phyloP scores from a whole-genome alignment of 768 basidiomycete genomes.

The Kwoniella dendrophila region DNA sequence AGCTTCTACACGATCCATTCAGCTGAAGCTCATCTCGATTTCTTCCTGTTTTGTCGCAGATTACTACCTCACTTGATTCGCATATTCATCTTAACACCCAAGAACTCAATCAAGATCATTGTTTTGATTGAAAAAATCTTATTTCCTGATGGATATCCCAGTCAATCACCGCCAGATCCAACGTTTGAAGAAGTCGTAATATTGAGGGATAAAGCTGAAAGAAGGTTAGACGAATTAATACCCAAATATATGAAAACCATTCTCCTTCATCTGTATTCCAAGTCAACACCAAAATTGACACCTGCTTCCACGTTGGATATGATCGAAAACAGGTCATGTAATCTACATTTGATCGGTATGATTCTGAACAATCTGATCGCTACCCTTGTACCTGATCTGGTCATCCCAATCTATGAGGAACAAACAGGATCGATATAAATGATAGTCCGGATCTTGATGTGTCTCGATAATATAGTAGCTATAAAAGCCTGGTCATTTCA shows the following conservation, averaged over 20 bases:
- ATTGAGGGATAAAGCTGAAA: conserved; percentile 60
- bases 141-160: conserved; percentile 85
- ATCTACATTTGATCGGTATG: conserved; percentile 73
- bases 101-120: conserved; percentile 63
- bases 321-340: conserved; percentile 63
- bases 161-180: conserved; percentile 71
- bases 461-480: too few relatives aligned
- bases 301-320: too few relatives aligned
- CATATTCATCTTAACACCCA: conserved; percentile 62
- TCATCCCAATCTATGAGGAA: too few relatives aligned
- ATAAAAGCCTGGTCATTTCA: too few relatives aligned
- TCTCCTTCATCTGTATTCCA: too few relatives aligned
- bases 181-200: conserved; percentile 72
- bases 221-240: conserved; percentile 58
- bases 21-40: too few relatives aligned
- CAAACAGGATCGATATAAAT: too few relatives aligned
- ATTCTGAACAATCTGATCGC: conserved; percentile 73
- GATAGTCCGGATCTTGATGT: too few relatives aligned
- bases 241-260: conserved; percentile 49
- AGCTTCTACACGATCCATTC: too few relatives aligned
- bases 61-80: conserved; percentile 71
- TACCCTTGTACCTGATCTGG: conserved; percentile 75
- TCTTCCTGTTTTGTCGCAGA: conserved; percentile 55
- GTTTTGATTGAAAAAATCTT: conserved; percentile 68
- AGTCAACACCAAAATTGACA: too few relatives aligned